Evolutionary conservation across 768 basidiomycete genomes (phyloP).

Genomic region (Hebeloma cylindrosporum): DNA sequence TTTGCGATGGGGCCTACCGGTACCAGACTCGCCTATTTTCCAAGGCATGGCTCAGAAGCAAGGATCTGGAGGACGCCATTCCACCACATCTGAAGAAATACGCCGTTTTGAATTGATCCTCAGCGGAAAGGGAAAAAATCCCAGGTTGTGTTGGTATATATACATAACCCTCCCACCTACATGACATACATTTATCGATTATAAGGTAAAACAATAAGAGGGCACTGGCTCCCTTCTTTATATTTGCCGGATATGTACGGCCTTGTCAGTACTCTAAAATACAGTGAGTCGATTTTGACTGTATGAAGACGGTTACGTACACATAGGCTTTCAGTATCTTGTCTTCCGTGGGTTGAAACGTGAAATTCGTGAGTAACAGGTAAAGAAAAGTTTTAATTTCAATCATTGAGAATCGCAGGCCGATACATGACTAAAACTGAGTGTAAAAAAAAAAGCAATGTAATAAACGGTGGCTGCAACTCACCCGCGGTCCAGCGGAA

Average conservation of each 20-base stretch:
- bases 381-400: constrained; percentile 81
- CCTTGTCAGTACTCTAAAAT: constrained; percentile 57
- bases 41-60: constrained; percentile 83
- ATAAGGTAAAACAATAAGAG: constrained; percentile 49
- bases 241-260: constrained; percentile 58
- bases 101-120: constrained; percentile 68
- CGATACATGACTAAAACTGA: constrained; percentile 71
- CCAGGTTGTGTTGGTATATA: not conserved
- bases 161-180: constrained; percentile 1
- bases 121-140: not conserved
- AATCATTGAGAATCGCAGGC: constrained; percentile 78
- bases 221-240: constrained; percentile 62
- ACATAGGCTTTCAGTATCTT: constrained; percentile 60
- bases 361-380: constrained; percentile 66
- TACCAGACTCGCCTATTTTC: constrained; percentile 97
- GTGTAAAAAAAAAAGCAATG: constrained; percentile 2
- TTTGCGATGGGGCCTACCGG: constrained; percentile 96
- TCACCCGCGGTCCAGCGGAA: constrained; percentile 77
- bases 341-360: constrained; percentile 53
- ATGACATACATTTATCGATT: constrained; percentile 1
- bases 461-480: constrained; percentile 26
- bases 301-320: constrained; percentile 37
- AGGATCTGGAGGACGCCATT: constrained; percentile 75
- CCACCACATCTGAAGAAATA: constrained; percentile 88
- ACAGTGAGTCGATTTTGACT: constrained; percentile 1